phyloP scores from a whole-genome alignment of 1,284 basidiomycete genomes.

The Agaricales sp. region DNA sequence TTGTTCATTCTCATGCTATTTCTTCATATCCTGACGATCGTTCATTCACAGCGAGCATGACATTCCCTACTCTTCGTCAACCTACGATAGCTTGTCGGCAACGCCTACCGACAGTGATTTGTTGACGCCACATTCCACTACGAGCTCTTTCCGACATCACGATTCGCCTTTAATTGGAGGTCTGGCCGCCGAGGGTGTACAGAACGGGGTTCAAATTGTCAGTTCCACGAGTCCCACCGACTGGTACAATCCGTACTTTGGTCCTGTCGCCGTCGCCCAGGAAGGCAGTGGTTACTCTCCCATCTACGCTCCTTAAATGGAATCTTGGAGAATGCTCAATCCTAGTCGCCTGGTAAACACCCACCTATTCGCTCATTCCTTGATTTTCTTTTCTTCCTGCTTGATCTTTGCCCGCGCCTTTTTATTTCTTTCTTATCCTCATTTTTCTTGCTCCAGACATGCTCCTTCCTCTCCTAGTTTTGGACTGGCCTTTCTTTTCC shows the following conservation, averaged over 20 bases:
- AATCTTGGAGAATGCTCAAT: no score
- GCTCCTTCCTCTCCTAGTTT: no score
- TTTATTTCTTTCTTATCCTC: no score
- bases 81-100: slow-evolving; percentile 27
- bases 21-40: no score
- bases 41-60: background rate
- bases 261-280: slow-evolving; percentile 34
- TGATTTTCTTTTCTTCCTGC: no score
- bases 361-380: no score
- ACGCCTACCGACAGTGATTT: slow-evolving; percentile 56
- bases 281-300: slow-evolving; percentile 39
- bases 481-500: no score
- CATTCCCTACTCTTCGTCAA: slow-evolving; percentile 21
- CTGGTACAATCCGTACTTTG: slow-evolving; percentile 69
- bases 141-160: slow-evolving; percentile 33
- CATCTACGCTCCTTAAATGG: slow-evolving; percentile 38
- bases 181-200: background rate
- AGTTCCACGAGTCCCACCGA: no score
- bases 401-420: no score
- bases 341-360: no score
- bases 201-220: no score
- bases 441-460: no score
- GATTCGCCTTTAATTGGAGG: slow-evolving; percentile 16
- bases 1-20: slow-evolving; percentile 11
- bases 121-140: slow-evolving; percentile 45